Evolutionary conservation across 225 moss, liverwort and hornwort genomes (phyloP), one percentile per base, ranked within the genome.

Genomic region (Pseudisothecium myosuroides): DNA sequence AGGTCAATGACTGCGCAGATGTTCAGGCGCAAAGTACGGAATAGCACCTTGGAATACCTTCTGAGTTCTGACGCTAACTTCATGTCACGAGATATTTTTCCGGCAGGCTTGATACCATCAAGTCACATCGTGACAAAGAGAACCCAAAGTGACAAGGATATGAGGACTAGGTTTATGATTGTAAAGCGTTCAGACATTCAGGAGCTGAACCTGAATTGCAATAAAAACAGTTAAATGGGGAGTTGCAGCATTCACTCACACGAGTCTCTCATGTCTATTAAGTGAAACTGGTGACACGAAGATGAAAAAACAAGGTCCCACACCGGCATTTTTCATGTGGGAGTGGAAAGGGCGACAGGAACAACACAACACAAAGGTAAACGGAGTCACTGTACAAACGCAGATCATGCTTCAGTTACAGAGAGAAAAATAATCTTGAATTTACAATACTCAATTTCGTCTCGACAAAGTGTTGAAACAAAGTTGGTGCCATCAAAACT

Each of bases 361-460:
- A 54, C 50, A 89, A 31, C 77, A 76, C 64, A 55, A 73, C 45
- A 84, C 61, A 68, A 83, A 55, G 63, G 66, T 74, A 81, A 45
- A 49, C 75, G 15, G 76, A 76, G 47, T 58, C 36, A 52, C 41
- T 52, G 82, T 67, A 68, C 87, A 83, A 83, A 71, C 67, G 55
- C 78, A 34, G 55, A 65, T 73, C 34, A 60, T 86, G n/a, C 86
- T 82, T 22, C 21, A 56, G 56, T 56, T 85, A 18, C 29, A 54
- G 7, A 75, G 67, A 80, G 54, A 75, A 82, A 45, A 84, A 52
- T 83, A 56, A 59, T 72, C 47, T 64, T 24, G 34, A 89, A 93
- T 92, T 64, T 92, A 90, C 93, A 93, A 72, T 86, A 76, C 59
- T 67, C 81, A 71, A 71, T 85, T 58, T 61, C 49, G 49, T 56